These are phyloP conservation scores for Aquilaria yunnanensis DNA, from an alignment of 345 rosid species.

Conservation along the genomic window DNA sequence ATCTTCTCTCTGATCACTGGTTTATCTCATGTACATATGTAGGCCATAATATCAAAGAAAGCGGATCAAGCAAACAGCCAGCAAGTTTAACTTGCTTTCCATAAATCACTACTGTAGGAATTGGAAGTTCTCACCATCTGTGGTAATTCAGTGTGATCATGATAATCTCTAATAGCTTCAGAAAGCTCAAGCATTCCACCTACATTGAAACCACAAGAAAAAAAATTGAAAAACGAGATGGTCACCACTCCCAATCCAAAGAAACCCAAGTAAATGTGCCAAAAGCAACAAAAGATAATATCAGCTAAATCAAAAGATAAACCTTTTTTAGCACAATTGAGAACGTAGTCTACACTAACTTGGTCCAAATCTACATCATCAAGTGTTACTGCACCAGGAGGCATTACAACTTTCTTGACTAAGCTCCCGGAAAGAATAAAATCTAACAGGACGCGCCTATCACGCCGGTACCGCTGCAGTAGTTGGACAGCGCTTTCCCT, in stretches of 20 bases:
- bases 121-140: constrained; percentile 47
- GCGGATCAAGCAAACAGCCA: no score
- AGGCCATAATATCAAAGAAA: no score
- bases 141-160: constrained; percentile 77
- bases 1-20: no score
- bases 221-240: neutral
- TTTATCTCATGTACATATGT: no score
- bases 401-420: constrained; percentile 91
- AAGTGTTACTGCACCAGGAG: constrained; percentile 93
- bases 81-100: no score
- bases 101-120: no score
- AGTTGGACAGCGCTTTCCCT: constrained; percentile 78
- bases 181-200: constrained; percentile 90
- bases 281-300: constrained; percentile 14
- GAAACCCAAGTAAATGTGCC: neutral
- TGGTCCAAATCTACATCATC: constrained; percentile 99
- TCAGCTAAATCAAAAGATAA: neutral
- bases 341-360: constrained; percentile 95
- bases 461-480: constrained; percentile 84
- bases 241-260: neutral
- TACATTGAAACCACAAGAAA: constrained; percentile 16
- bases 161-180: constrained; percentile 92
- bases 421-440: constrained; percentile 80
- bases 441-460: constrained; percentile 74
- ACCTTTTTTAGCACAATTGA: constrained; percentile 89